phyloP scores from a whole-genome alignment of 2,329 filamentous ascomycete genomes.

The Fusarium nisikadoi region DNA sequence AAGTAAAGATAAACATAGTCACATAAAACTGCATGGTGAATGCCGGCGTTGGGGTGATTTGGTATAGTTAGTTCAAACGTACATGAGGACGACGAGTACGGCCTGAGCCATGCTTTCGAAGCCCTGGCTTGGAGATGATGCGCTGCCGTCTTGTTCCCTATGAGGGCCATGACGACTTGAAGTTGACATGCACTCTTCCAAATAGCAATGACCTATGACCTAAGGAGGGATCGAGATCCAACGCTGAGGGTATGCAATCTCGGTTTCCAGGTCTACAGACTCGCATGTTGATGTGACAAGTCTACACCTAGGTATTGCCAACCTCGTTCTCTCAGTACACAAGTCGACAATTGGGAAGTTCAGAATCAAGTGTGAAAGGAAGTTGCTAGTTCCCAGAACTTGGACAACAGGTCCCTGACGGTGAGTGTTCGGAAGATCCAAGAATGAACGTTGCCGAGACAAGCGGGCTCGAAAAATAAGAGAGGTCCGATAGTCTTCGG shows the following conservation, averaged over 20 bases:
- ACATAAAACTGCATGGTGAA: slow-evolving; percentile 21
- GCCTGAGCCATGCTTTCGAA: neutral
- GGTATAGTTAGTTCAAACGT: slow-evolving; percentile 6
- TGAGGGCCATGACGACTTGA: neutral
- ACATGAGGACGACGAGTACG: slow-evolving; percentile 2
- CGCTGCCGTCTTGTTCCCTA: neutral
- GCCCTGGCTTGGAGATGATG: neutral
- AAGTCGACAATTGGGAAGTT: neutral
- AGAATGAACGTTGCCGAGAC: neutral
- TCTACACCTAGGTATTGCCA: neutral
- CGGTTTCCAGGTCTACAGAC: neutral
- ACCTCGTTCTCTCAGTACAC: neutral
- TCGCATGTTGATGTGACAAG: neutral
- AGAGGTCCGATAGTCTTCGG: slow-evolving; percentile 30
- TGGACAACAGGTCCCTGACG: neutral
- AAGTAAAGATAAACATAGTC: slow-evolving; percentile 8
- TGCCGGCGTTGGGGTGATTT: slow-evolving; percentile 21
- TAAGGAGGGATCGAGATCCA: neutral
- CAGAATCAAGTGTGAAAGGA: neutral
- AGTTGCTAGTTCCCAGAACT: neutral
- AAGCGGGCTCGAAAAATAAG: neutral
- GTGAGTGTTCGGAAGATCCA: neutral
- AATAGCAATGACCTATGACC: neutral
- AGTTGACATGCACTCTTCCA: neutral
- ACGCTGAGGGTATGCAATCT: neutral